These are phyloP conservation scores for Elongisporangium senticosum DNA, from an alignment of 352 stramenopile species.

Conservation along the genomic window DNA sequence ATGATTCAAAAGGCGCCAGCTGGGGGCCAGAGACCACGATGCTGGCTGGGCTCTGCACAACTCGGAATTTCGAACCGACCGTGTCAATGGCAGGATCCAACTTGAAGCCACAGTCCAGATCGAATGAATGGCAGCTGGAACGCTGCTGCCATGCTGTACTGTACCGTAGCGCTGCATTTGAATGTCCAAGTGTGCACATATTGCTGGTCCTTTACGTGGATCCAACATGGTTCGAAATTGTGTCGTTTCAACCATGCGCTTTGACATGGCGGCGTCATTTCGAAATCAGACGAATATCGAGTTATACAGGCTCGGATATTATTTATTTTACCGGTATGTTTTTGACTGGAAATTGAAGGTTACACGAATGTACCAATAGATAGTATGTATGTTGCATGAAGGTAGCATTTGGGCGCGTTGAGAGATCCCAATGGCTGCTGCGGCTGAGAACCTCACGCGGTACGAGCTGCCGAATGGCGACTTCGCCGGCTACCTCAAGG, in stretches of 20 bases:
- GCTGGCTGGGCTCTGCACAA: not conserved
- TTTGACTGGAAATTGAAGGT: not conserved
- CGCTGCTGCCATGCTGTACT: no score
- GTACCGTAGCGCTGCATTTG: no score
- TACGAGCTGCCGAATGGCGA: constrained; percentile 61
- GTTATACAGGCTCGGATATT: no score
- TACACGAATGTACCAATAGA: not conserved
- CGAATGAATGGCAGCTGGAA: no score
- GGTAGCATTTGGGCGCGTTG: not conserved
- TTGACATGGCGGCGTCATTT: not conserved
- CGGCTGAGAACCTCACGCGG: constrained; percentile 22
- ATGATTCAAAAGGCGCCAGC: no score
- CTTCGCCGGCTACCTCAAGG: constrained; percentile 66
- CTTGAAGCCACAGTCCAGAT: not conserved
- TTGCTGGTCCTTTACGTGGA: not conserved
- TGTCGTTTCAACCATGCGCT: not conserved
- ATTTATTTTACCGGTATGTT: no score
- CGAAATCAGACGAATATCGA: no score
- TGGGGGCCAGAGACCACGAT: no score
- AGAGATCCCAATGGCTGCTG: not conserved
- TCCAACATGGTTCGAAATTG: not conserved
- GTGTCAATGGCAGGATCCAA: not conserved
- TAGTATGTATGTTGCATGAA: not conserved
- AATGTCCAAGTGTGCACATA: no score
- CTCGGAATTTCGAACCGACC: not conserved